Evolutionary conservation across 306 rosid species (phyloP).

Genomic region (Vigna unguiculata): DNA sequence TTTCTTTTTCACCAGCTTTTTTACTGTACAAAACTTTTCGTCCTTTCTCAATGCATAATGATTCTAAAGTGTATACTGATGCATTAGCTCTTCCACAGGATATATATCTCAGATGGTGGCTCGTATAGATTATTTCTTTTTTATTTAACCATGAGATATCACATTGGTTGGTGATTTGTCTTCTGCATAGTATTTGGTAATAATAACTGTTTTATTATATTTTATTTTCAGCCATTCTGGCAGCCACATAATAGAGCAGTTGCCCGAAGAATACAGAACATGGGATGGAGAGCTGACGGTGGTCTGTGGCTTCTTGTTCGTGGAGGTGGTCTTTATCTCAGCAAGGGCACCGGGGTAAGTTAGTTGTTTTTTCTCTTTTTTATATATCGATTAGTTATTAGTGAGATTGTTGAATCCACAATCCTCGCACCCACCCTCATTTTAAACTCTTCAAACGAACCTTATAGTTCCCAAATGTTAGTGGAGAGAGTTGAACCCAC

Average conservation of each 20-base stretch:
- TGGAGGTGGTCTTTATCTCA: conserved; percentile 96
- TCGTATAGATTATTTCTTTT: not conserved
- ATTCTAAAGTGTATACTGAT: conserved; percentile 14
- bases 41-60: conserved; percentile 21
- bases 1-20: conserved; percentile 21
- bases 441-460: no score
- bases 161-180: conserved; percentile 37
- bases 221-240: conserved; percentile 81
- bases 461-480: no score
- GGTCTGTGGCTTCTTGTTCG: conserved; percentile 99
- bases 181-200: conserved; percentile 18
- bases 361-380: no score
- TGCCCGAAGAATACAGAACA: conserved; percentile 97
- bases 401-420: no score
- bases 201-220: conserved; percentile 8
- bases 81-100: not conserved
- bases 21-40: not conserved
- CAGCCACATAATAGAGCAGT: conserved; percentile 97
- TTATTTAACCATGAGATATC: conserved; percentile 18
- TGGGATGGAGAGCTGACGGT: conserved; percentile 99
- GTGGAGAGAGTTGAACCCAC: no score
- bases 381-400: no score
- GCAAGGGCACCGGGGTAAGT: conserved; percentile 98
- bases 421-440: no score
- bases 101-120: conserved; percentile 14